Evolutionary conservation across 2,329 filamentous ascomycete genomes (phyloP), one percentile per base, ranked within the genome.

Genomic region (Periconia sp.): DNA sequence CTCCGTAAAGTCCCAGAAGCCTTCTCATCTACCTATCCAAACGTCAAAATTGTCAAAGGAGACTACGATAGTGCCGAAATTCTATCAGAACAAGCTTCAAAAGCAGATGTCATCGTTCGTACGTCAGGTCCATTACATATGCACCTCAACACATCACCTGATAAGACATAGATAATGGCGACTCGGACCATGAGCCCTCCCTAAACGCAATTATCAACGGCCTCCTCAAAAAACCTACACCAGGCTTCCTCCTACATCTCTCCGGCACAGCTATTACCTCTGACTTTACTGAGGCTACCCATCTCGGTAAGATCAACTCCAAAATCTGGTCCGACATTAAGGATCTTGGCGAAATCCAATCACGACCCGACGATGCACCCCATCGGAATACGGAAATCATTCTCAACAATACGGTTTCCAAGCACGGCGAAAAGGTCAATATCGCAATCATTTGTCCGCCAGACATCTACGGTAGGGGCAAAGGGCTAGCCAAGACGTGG

Each of bases 371-470:
- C 51, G 57, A 66, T 1, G 83, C 77, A 5, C 65, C 77, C 15
- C 87, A 91, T 68, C 80, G 85, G 11, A 74, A 83, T 57, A 80
- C 88, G 1, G 87, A 92, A 65, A 79, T 82, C 59, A 75, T 88
- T n/a, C 79, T 90, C 7, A 70, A 86, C 1, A 65, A 63, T 0
- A 72, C 75, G 0, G 74, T 73, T 0, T 64, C 68, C 0, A 66
- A 21, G 50, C 68, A 52, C 61, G 59, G 17, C 61, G 61, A 72
- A 19, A 66, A 62, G 0, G 71, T 84, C 5, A 56, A 60, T 3
- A 57, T 66, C 2, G 68, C 68, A 0, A 77, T 88, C 19, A 74
- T 88, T 5, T 86, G 81, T 52, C 83, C 85, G 9, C 83, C 84
- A 0, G 81, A 79, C 2, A 86, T 88, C 50, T 88, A 86, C 53